These are phyloP conservation scores for Aspergillus sparsus DNA, from an alignment of 495 filamentous ascomycete species.

Conservation along the genomic window DNA sequence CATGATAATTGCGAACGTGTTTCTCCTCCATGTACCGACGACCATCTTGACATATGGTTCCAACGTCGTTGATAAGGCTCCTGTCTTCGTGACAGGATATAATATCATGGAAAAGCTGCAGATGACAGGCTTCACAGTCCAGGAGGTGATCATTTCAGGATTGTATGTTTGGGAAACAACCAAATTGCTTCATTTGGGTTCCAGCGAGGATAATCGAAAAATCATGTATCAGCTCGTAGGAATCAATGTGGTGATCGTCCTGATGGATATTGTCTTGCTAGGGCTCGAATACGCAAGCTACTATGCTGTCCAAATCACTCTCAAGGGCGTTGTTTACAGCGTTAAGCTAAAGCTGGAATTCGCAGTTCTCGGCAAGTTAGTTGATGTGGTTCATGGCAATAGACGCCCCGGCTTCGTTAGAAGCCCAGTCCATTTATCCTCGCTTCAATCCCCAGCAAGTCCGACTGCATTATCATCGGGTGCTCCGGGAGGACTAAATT, in stretches of 20 bases:
- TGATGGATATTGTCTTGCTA: slow-evolving; percentile 52
- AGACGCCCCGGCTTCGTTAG: slow-evolving; percentile 31
- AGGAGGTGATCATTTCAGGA: slow-evolving; percentile 58
- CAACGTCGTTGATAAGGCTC: slow-evolving; percentile 35
- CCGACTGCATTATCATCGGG: slow-evolving; percentile 9
- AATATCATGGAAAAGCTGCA: slow-evolving; percentile 59
- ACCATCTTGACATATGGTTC: slow-evolving; percentile 52
- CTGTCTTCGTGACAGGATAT: slow-evolving; percentile 46
- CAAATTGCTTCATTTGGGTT: slow-evolving; percentile 50
- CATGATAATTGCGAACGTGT: slow-evolving; percentile 48
- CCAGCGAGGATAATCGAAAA: slow-evolving; percentile 42
- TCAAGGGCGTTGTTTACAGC: slow-evolving; percentile 62
- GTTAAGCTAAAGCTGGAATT: slow-evolving; percentile 67
- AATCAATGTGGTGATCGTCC: slow-evolving; percentile 55
- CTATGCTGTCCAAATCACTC: slow-evolving; percentile 57
- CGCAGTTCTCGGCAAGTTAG: slow-evolving; percentile 57
- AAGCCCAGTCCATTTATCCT: slow-evolving; percentile 32
- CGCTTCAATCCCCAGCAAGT: slow-evolving; percentile 13
- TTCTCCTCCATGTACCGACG: slow-evolving; percentile 52
- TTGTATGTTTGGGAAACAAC: slow-evolving; percentile 59
- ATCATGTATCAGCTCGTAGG: slow-evolving; percentile 57
- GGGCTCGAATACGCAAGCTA: slow-evolving; percentile 51
- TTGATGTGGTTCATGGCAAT: slow-evolving; percentile 41
- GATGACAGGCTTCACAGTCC: slow-evolving; percentile 56
- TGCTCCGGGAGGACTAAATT: slow-evolving; percentile 7